Evolutionary conservation across 169 alveolate genomes (phyloP).

Genomic region (Plasmodium gallinaceum): DNA sequence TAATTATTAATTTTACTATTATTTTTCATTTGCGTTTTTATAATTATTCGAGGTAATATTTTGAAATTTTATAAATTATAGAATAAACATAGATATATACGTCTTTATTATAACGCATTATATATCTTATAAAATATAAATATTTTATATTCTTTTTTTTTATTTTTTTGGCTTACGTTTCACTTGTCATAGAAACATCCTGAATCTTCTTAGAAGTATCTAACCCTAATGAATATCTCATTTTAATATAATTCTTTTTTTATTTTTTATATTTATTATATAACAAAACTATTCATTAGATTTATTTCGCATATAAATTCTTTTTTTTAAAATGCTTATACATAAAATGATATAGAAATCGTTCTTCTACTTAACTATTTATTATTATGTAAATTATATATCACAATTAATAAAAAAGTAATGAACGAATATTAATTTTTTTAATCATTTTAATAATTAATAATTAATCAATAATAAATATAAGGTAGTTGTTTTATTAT

Average conservation of each 20-base stretch:
- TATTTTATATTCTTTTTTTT: not conserved
- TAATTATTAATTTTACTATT: no score
- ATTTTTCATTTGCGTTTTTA: no score
- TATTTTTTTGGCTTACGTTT: constrained; percentile 32
- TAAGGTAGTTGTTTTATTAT: no score
- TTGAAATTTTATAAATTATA: no score
- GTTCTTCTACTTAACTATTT: no score
- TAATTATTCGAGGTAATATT: no score
- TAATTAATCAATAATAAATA: no score
- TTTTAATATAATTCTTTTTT: constrained; percentile 19
- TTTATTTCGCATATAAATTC: not conserved
- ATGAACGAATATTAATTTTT: no score
- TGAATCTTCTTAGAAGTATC: constrained; percentile 27
- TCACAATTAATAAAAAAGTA: no score
- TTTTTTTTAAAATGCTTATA: not conserved
- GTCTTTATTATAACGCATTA: not conserved
- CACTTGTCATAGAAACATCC: constrained; percentile 39
- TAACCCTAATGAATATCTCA: constrained; percentile 30
- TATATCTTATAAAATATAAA: constrained; percentile 1
- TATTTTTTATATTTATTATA: not conserved
- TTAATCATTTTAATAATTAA: no score
- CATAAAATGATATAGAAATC: not conserved
- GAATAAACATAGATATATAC: constrained; percentile 1
- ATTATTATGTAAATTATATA: no score
- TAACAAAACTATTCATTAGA: not conserved